Evolutionary conservation across 805 yeast genomes (phyloP).

Genomic region (Komagataella ulmi): DNA sequence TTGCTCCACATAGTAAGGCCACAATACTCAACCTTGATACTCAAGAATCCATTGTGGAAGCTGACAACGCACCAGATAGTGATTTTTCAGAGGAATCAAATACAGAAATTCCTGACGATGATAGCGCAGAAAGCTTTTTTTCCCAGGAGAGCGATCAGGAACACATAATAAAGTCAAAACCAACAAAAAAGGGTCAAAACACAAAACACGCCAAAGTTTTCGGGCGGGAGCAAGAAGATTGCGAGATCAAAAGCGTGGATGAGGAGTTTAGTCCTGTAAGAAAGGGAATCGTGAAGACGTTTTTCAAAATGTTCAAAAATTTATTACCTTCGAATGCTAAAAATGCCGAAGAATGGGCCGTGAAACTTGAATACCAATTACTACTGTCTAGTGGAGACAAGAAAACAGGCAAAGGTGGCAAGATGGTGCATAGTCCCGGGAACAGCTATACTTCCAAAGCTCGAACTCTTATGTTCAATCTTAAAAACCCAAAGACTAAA

Average conservation of each 20-base stretch:
- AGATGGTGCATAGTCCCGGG: constrained; percentile 4
- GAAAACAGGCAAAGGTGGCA: background rate
- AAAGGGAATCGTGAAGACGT: background rate
- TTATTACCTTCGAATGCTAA: background rate
- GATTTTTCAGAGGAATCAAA: background rate
- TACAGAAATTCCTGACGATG: constrained; percentile 6
- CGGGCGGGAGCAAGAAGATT: background rate
- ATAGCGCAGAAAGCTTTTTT: constrained; percentile 8
- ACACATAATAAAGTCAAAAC: constrained; percentile 4
- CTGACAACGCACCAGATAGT: background rate
- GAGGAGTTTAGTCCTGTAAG: background rate
- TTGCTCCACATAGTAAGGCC: background rate
- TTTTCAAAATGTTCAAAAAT: background rate
- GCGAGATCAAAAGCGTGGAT: background rate
- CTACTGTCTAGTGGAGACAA: background rate
- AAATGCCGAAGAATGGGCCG: background rate
- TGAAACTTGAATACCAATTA: background rate
- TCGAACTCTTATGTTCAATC: constrained; percentile 50
- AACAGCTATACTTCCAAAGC: constrained; percentile 49
- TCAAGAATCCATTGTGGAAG: background rate
- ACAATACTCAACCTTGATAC: background rate
- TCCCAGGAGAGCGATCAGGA: constrained; percentile 6
- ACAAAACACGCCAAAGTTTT: constrained; percentile 7
- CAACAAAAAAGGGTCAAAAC: constrained; percentile 6
- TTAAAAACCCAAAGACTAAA: constrained; percentile 41